Conservation (phyloP, 78 protist species). For the Diacronema lutheri region DNA sequence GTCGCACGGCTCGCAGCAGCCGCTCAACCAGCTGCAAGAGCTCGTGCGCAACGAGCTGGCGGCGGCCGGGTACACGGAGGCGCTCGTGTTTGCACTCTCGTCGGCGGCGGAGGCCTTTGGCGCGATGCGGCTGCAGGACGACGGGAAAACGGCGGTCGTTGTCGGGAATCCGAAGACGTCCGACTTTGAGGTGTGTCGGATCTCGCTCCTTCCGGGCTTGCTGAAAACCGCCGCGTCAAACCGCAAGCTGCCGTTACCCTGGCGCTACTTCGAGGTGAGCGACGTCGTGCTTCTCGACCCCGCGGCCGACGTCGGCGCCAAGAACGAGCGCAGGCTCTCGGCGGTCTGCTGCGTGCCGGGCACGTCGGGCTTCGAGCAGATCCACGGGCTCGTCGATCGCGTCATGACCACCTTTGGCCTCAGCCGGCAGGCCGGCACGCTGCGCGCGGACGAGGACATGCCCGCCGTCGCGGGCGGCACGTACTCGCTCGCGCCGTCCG, state of each 20-base stretch:
- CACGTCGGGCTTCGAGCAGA: slow-evolving; percentile 2
- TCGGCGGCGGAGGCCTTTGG: slow-evolving; percentile 73
- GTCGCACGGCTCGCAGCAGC: slow-evolving; percentile 67
- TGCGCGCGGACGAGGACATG: not conserved
- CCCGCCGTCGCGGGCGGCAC: not conserved
- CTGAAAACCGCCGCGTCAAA: slow-evolving; percentile 77
- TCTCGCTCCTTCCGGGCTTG: slow-evolving; percentile 83
- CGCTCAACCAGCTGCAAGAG: slow-evolving; percentile 77
- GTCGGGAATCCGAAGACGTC: slow-evolving; percentile 72
- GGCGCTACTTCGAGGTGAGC: not conserved
- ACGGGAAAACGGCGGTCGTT: slow-evolving; percentile 43
- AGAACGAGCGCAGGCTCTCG: not conserved
- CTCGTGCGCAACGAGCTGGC: slow-evolving; percentile 80
- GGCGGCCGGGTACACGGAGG: slow-evolving; percentile 87
- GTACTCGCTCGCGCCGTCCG: not conserved
- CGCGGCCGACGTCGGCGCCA: not conserved
- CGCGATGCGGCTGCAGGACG: slow-evolving; percentile 43
- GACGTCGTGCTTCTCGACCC: not conserved
- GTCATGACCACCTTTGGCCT: not conserved
- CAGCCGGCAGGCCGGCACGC: not conserved
- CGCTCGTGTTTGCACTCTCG: slow-evolving; percentile 45
- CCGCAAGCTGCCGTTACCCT: slow-evolving; percentile 29
- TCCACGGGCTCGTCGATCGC: slow-evolving; percentile 16
- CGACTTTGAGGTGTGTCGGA: slow-evolving; percentile 79
- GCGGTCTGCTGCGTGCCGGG: not conserved